Evolutionary conservation across 1,284 basidiomycete species (phyloP), one percentile per base, ranked within the genome.

Genomic region (Ganoderma lingzhi): DNA sequence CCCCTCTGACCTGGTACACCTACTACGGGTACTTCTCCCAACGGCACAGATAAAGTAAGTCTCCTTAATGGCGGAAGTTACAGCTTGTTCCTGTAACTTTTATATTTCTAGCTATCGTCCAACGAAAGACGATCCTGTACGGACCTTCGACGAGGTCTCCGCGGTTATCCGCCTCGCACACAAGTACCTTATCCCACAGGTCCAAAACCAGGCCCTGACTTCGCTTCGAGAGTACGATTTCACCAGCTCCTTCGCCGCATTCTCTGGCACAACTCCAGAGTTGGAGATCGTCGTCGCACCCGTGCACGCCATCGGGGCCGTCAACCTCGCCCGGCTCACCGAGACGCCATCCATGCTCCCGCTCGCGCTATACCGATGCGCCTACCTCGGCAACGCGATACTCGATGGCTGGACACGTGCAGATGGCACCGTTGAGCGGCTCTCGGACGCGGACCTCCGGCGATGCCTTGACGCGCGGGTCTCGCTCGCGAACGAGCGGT

Each of bases 121-220:
- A 44, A 44, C 42, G 2, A 32, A 30, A 6, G 30, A n/a, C 10
- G 28, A n/a, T 30, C 23, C 30, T 12, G 10, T 12, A 9, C 39
- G 6, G 6, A 41, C 58, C 5, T 62, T 62, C 30, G 19, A 39
- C 62, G 37, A 48, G 14, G 35, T 51, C 30, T 62, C 62, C 14
- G 64, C 70, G 0, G 17, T 69, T 15, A 37, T 66, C 8, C 70
- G 64, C 12, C 64, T 71, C 42, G 60, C 67, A 8, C 70, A 71
- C 70, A 71, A 68, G 58, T 71, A 71, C 28, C 37, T 64, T 4
- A 53, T 68, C 2, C 65, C 66, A 14, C 62, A 55, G 17, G 5
- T 71, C 15, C 63, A 51, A 12, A 8, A 37, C n/a, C 28, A 61
- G 39, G 42, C 37, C 19, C 28, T 68, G 2, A 15, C 17, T 32